Base-by-base conservation (phyloP, 306 rosid genomes). In the Cucumis cinereus region DNA sequence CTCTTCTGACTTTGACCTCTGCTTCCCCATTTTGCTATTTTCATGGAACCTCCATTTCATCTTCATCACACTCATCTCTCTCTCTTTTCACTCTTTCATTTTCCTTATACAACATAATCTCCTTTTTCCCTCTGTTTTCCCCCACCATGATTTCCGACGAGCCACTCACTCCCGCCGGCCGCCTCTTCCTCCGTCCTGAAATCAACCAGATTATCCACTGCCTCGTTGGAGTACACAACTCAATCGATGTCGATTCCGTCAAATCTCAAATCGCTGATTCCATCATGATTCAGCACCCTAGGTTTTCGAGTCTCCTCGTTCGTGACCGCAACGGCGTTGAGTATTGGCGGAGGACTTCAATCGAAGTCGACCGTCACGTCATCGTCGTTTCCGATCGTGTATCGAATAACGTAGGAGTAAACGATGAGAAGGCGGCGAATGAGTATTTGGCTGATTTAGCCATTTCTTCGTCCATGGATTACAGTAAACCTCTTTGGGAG, bases 401-500 rank as follows among this genome's bases (percentile, higher is more conserved):
- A 61, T 28, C 55, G 66, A 4, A 66, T 33, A 35, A 3, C 35
- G 35, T 30, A 0, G 20, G 16, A 22, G 72, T 0, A 8, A 78
- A 81, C 60, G 72, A 86, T 57, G 79, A 87, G 30, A 47, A 80
- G 0, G 88, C 88, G 6, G 85, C 87, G 43, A 88, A 83, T 74
- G 33, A 82, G 2, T 93, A 91, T 82, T 66, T 93, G 24, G 86
- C 91, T 0, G 91, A 91, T 47, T 60, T 93, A 82, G 87, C 2
- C 89, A 90, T 38, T 33, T 91, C 70, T 76, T 85, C 35, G 76
- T 68, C 33, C 14, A 85, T 89, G 19, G 78, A 85, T 76, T 10
- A 72, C 40, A 87, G 86, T 3, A 93, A 93, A 41, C 98, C 98
- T 20, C 83, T 93, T 23, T 93, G 97, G 98, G 98, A 93, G 67